Evolutionary conservation across 352 stramenopile species (phyloP).

Genomic region (Pythium myriotylum): DNA sequence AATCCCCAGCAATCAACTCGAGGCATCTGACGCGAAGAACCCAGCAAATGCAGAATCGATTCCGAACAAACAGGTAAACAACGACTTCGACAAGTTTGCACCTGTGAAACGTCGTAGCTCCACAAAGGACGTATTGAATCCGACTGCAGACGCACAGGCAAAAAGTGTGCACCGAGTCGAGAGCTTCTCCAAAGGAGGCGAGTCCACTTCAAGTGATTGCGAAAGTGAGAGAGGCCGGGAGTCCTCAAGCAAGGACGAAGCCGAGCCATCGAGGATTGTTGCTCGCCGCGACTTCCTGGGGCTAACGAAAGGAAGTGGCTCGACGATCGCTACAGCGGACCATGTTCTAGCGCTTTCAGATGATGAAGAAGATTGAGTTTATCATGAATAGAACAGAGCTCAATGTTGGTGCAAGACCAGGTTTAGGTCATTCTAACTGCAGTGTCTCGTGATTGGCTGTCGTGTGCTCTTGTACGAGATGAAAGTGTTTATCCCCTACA

Average conservation of each 20-base stretch:
- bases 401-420: no score
- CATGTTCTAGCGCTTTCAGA: conserved; percentile 30
- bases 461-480: neutral
- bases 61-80: neutral
- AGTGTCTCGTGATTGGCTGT: neutral
- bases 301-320: conserved; percentile 6
- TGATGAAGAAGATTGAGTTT: conserved; percentile 29
- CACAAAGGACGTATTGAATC: conserved; percentile 7
- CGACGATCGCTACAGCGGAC: conserved; percentile 8
- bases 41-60: neutral
- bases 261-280: neutral
- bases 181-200: neutral
- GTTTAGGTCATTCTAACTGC: no score
- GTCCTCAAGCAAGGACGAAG: neutral
- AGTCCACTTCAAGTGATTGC: conserved; percentile 14
- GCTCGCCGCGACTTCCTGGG: conserved; percentile 9
- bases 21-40: neutral
- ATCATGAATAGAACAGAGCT: no score
- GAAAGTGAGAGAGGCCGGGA: conserved; percentile 8
- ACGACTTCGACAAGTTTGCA: conserved; percentile 22
- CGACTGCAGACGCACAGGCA: neutral
- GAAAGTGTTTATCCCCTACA: neutral
- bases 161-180: conserved; percentile 10
- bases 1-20: no score
- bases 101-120: conserved; percentile 26